Evolutionary conservation across 2,329 filamentous ascomycete genomes (phyloP).

Genomic region (Xylaria digitata): DNA sequence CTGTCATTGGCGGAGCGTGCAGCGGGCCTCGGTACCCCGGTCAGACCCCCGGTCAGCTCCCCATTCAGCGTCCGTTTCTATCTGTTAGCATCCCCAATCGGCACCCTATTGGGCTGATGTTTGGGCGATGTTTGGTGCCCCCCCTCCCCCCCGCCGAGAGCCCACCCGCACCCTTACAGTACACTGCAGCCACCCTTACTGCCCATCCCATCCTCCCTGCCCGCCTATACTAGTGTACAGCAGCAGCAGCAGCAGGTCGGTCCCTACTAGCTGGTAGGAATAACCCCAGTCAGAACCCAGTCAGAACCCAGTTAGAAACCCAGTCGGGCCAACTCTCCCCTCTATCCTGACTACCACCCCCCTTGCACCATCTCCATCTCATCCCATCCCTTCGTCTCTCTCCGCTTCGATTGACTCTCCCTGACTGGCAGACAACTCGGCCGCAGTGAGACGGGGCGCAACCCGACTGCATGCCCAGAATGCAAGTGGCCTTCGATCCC

Average conservation of each 20-base stretch:
- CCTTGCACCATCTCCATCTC: not conserved
- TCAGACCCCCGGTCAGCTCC: slow-evolving; percentile 6
- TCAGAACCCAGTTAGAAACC: too few species aligned
- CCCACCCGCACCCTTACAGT: too few species aligned
- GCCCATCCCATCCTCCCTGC: too few species aligned
- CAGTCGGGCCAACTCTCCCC: slow-evolving; percentile 3
- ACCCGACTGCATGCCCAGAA: slow-evolving; percentile 42
- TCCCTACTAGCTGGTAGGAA: too few species aligned
- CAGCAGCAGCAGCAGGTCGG: too few species aligned
- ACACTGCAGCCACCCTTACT: too few species aligned
- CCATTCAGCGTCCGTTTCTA: not conserved
- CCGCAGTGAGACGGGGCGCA: slow-evolving; percentile 48
- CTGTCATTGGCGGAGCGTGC: slow-evolving; percentile 41
- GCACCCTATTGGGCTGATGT: too few species aligned
- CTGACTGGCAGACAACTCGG: slow-evolving; percentile 46
- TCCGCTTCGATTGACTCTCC: slow-evolving; percentile 44
- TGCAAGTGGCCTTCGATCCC: slow-evolving; percentile 44
- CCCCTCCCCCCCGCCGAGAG: too few species aligned
- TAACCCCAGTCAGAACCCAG: too few species aligned
- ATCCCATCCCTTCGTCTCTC: slow-evolving; percentile 36
- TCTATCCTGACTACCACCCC: not conserved
- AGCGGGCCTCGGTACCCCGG: slow-evolving; percentile 38
- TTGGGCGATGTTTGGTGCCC: slow-evolving; percentile 8
- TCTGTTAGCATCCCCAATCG: too few species aligned
- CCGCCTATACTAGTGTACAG: not conserved